Evolutionary conservation across 192 early-diverging fungal species (phyloP).

Genomic region (Gaertneriomyces semiglobifer): DNA sequence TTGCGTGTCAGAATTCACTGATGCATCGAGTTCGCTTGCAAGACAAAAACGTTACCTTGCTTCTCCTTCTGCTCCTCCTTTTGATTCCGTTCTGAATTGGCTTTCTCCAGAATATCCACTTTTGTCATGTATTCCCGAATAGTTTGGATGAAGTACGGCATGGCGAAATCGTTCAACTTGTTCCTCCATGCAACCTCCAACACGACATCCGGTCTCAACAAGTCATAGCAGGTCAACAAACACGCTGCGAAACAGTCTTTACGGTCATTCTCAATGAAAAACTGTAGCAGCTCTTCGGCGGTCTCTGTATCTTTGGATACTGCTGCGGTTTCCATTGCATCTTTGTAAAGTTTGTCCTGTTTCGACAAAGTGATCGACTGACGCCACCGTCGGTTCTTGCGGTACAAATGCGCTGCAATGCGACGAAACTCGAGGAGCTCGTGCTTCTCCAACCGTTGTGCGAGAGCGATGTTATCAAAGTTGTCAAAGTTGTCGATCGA

Average conservation of each 20-base stretch:
- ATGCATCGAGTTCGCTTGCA: not conserved
- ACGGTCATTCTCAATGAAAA: constrained; percentile 88
- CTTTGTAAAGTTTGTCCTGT: constrained; percentile 96
- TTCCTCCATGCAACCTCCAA: constrained; percentile 92
- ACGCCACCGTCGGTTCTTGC: constrained; percentile 93
- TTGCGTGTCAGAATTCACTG: not conserved
- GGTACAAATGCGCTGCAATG: constrained; percentile 94
- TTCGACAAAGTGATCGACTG: constrained; percentile 94
- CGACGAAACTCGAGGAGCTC: constrained; percentile 96
- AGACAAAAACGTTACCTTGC: constrained; percentile 41
- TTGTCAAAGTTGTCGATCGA: constrained; percentile 93
- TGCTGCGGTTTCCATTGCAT: constrained; percentile 98
- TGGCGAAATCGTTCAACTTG: constrained; percentile 85
- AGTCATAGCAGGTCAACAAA: constrained; percentile 91
- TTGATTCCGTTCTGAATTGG: constrained; percentile 37
- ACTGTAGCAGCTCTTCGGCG: constrained; percentile 91
- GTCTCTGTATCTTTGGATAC: constrained; percentile 81
- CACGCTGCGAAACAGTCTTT: constrained; percentile 93
- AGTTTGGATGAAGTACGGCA: constrained; percentile 96
- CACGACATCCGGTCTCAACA: constrained; percentile 89
- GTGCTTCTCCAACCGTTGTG: constrained; percentile 91
- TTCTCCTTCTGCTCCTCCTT: constrained; percentile 59
- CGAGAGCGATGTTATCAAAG: constrained; percentile 91
- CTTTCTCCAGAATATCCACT: constrained; percentile 62
- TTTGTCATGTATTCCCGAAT: constrained; percentile 82